Conservation (phyloP, 2,329 filamentous ascomycete genomes). For the Leptographium galeiforme region DNA sequence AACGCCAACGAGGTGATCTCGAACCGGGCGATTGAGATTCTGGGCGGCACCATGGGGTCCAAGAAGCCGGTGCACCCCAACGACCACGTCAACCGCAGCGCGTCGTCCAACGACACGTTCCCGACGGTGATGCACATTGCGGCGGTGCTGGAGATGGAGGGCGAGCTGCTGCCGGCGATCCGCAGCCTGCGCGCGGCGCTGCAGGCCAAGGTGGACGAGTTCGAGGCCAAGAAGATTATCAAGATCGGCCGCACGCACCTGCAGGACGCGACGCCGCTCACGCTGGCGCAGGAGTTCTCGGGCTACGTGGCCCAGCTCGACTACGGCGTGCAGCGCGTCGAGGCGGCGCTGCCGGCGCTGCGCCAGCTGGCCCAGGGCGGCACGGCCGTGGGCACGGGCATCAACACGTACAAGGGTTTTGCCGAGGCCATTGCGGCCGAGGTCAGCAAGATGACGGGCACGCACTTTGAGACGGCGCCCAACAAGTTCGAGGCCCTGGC, state of each 20-base stretch:
- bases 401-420: constrained; percentile 96
- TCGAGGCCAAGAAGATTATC: constrained; percentile 78
- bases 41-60: constrained; percentile 83
- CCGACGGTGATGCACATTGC: constrained; percentile 99
- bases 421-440: constrained; percentile 85
- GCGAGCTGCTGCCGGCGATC: constrained; percentile 70
- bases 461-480: constrained; percentile 85
- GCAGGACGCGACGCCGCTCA: constrained; percentile 92
- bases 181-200: constrained; percentile 71
- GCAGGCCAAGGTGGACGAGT: constrained; percentile 78
- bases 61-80: constrained; percentile 99
- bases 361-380: constrained; percentile 85
- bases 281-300: constrained; percentile 92
- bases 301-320: constrained; percentile 94
- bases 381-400: constrained; percentile 90
- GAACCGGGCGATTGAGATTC: constrained; percentile 95
- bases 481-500: constrained; percentile 99
- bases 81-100: constrained; percentile 98
- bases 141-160: constrained; percentile 84
- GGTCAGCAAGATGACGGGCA: constrained; percentile 84
- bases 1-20: constrained; percentile 99
- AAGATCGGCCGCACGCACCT: constrained; percentile 98
- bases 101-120: constrained; percentile 98
- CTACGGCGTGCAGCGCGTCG: constrained; percentile 74
- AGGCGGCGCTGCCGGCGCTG: constrained; percentile 71